Conservation (phyloP, 176 grass and related monocot species). For the Carex parvula region DNA sequence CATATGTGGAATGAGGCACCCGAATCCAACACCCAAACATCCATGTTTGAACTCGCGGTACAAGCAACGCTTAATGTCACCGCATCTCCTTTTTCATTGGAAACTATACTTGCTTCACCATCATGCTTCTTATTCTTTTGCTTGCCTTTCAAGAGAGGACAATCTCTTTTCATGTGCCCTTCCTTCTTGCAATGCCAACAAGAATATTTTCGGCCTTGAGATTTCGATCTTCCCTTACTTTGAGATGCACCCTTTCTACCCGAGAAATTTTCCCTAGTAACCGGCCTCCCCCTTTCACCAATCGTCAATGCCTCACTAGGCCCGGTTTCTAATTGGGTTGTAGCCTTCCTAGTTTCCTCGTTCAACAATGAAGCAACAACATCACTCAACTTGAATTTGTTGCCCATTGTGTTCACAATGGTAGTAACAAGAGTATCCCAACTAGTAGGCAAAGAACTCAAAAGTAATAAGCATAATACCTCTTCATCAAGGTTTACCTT, state of each 20-base stretch:
- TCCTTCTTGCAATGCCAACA: background rate
- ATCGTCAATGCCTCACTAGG: background rate
- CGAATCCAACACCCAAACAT: background rate
- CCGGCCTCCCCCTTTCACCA: background rate
- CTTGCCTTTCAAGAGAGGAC: background rate
- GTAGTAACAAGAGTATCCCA: background rate
- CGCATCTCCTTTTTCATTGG: background rate
- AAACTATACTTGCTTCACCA: background rate
- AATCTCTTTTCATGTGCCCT: background rate
- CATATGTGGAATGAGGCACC: slow-evolving; percentile 15
- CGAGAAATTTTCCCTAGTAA: background rate
- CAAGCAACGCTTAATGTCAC: background rate
- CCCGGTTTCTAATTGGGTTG: background rate
- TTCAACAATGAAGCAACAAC: slow-evolving; percentile 1
- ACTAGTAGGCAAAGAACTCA: background rate
- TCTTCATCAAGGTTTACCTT: background rate
- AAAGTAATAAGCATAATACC: background rate
- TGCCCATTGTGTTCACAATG: background rate
- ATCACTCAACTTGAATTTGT: background rate
- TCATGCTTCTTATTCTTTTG: background rate
- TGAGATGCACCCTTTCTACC: background rate
- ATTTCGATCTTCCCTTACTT: too few relatives aligned
- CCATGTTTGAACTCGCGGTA: background rate
- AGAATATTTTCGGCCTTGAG: background rate
- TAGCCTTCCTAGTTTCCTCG: background rate